These are phyloP conservation scores for Rhizopus microsporus DNA, from an alignment of 371 early-diverging fungal genomes.

Conservation along the genomic window DNA sequence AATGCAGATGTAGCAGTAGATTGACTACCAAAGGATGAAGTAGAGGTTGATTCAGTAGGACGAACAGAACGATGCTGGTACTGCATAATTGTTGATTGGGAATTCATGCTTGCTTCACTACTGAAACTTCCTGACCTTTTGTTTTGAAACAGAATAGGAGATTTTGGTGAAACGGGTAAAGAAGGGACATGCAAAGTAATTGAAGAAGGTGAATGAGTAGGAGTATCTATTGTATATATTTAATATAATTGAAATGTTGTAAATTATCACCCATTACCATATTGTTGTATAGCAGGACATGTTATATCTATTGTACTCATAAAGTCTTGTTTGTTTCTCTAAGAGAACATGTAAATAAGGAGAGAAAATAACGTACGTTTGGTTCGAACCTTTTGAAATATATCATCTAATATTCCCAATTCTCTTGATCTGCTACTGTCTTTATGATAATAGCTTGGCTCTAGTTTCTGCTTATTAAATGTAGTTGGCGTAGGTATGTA, in stretches of 20 bases:
- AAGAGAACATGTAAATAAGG: too few species aligned
- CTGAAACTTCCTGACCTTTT: slow-evolving; percentile 25
- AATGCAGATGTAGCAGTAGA: slow-evolving; percentile 14
- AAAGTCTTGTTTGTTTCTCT: not conserved
- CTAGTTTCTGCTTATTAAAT: not conserved
- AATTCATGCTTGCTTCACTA: slow-evolving; percentile 25
- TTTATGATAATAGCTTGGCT: slow-evolving; percentile 5
- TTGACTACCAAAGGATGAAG: slow-evolving; percentile 23
- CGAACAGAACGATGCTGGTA: not conserved
- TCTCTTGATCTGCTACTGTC: slow-evolving; percentile 13
- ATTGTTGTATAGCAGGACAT: not conserved
- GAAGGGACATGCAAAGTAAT: not conserved
- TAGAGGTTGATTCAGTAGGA: slow-evolving; percentile 24
- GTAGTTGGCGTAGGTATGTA: slow-evolving; percentile 4
- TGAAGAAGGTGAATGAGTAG: not conserved
- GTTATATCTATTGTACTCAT: not conserved
- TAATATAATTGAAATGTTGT: not conserved
- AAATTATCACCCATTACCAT: not conserved
- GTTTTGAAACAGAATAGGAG: not conserved
- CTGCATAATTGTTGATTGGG: slow-evolving; percentile 16
- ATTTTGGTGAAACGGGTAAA: slow-evolving; percentile 5
- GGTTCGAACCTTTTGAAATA: not conserved
- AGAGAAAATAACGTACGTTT: slow-evolving; percentile 1
- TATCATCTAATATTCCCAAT: not conserved
- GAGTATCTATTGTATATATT: not conserved